Evolutionary conservation across 129 eudicot genomes (phyloP), one percentile per base, ranked within the genome.

Genomic region (Mikania micrantha): DNA sequence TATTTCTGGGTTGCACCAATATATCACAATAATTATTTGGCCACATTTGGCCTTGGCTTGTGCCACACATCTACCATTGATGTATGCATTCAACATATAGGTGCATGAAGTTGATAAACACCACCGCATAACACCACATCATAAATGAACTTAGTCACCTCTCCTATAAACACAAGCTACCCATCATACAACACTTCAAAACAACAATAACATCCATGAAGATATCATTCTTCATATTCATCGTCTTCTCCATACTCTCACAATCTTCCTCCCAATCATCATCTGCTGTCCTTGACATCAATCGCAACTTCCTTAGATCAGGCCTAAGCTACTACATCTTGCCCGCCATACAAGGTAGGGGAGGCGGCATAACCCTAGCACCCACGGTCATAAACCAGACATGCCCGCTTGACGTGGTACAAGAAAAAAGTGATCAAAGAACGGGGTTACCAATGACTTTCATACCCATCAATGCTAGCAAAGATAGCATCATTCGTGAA

Each of bases 341-440:
- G 58, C 95, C 95, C 0, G 90, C 41, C 5, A 0, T 66, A 52
- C 84, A 77, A 0, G 93, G 93, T 29, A 64, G 66, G 15, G 90
- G 85, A 0, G 95, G 90, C 2, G 90, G 95, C 7, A 74, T 87
- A n/a, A 50, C 78, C 1, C 65, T 76, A 19, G 69, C 54, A 5
- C 29, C 39, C 62, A 32, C 69, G 8, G 65, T 73, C 40, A 25
- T 41, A 3, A 77, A 79, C 34, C 17, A 34, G 1, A 62, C 79
- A 4, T 82, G 92, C 68, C 88, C 88, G 0, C 42, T 54, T 16
- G 77, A 44, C 27, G 77, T 85, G 16, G 79, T 54, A 27, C 92
- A 82, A 82, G 85, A 74, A 48, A 19, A 17, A 22, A 10, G 20
- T 2, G 84, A 81, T n/a, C 38, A 39, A 0, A 36, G 59, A 7